These are phyloP conservation scores for Euclidium syriacum DNA, from an alignment of 345 rosid genomes.

Conservation along the genomic window DNA sequence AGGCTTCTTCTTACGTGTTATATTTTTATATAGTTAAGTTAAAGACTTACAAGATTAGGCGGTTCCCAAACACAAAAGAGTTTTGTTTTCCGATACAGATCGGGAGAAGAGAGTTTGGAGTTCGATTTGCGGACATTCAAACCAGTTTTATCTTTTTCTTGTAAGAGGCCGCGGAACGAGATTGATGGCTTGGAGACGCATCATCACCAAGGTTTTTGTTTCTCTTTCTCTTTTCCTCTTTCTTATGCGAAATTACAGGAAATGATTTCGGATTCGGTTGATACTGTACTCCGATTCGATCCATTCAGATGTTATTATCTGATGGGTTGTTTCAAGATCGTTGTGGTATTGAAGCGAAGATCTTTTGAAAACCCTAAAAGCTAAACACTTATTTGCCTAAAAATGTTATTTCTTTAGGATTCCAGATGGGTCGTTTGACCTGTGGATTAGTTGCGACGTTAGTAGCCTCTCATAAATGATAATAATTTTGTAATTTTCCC, in stretches of 20 bases:
- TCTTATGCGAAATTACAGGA: background rate
- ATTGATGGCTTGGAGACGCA: constrained; percentile 87
- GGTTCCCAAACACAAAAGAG: background rate
- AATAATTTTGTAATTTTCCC: background rate
- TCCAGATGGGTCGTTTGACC: background rate
- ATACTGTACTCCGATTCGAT: background rate
- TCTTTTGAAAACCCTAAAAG: constrained; percentile 16
- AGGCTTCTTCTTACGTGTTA: constrained; percentile 5
- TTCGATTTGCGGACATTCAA: background rate
- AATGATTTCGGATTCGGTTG: background rate
- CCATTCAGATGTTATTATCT: background rate
- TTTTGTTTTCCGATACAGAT: constrained; percentile 12
- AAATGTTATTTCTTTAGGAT: background rate
- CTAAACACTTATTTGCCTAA: background rate
- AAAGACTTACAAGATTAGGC: background rate
- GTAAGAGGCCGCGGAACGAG: constrained; percentile 5
- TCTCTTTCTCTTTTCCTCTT: background rate
- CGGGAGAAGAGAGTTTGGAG: background rate
- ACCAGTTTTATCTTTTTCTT: too few relatives aligned
- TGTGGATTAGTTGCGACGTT: background rate
- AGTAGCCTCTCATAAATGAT: background rate
- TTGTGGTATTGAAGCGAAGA: background rate
- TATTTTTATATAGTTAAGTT: background rate
- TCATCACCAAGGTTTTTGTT: constrained; percentile 62
- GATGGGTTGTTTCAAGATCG: background rate